These are phyloP conservation scores for Starmerella geochares DNA, from an alignment of 805 yeast species.

Conservation along the genomic window DNA sequence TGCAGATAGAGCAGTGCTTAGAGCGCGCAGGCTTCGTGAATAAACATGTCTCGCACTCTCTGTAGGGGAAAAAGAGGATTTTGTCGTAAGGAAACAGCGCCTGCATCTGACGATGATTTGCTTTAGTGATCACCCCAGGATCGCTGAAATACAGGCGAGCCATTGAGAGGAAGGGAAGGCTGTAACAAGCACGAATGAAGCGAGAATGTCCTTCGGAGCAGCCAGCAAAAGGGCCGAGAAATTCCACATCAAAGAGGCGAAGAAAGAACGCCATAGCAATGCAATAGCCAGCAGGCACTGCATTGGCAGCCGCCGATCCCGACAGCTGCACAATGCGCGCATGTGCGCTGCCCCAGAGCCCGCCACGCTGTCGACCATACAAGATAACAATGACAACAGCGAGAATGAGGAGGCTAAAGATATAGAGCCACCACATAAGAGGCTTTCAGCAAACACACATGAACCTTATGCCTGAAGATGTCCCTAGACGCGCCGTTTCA, in stretches of 20 bases:
- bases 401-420: constrained; percentile 2
- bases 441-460: neutral
- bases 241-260: constrained; percentile 15
- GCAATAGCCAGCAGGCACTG: constrained; percentile 23
- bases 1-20: constrained; percentile 49
- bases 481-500: neutral
- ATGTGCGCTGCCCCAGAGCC: neutral
- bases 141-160: constrained; percentile 30
- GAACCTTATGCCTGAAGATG: neutral
- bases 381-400: constrained; percentile 6
- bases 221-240: constrained; percentile 1
- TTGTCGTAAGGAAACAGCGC: constrained; percentile 37
- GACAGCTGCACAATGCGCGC: constrained; percentile 8
- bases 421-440: neutral
- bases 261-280: constrained; percentile 21
- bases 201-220: constrained; percentile 16
- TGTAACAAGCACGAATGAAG: constrained; percentile 18
- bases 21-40: constrained; percentile 47
- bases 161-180: constrained; percentile 23
- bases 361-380: constrained; percentile 6
- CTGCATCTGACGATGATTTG: constrained; percentile 23
- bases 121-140: constrained; percentile 31
- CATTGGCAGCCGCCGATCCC: constrained; percentile 17
- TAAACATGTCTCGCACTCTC: constrained; percentile 42
- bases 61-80: constrained; percentile 43